These are phyloP conservation scores for Macadamia tetraphylla DNA, from an alignment of 164 flowering plant species.

Conservation along the genomic window DNA sequence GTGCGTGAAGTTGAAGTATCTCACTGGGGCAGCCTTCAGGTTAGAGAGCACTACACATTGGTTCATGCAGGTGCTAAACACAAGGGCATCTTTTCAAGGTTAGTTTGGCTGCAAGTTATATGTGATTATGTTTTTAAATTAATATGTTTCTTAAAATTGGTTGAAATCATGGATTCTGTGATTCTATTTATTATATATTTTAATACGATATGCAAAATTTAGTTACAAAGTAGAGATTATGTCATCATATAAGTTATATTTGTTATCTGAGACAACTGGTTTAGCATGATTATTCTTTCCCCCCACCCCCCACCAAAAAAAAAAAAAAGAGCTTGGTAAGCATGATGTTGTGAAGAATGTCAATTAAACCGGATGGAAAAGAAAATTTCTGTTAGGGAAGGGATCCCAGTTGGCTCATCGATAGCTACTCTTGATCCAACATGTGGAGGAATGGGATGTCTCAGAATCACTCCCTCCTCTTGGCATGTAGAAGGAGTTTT, in stretches of 20 bases:
- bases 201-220: not conserved
- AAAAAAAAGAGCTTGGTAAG: too few relatives aligned
- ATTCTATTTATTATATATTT: not conserved
- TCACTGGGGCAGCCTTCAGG: conserved; percentile 93
- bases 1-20: conserved; percentile 89
- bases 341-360: too few relatives aligned
- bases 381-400: too few relatives aligned
- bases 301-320: too few relatives aligned
- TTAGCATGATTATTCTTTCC: not conserved
- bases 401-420: too few relatives aligned
- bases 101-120: conserved; percentile 7
- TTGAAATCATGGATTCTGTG: not conserved
- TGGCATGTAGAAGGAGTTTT: too few relatives aligned
- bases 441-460: too few relatives aligned
- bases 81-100: conserved; percentile 94
- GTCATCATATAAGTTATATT: not conserved
- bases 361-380: too few relatives aligned
- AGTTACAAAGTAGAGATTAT: not conserved
- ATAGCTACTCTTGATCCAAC: too few relatives aligned
- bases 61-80: conserved; percentile 90
- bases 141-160: not conserved
- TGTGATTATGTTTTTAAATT: not conserved
- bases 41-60: conserved; percentile 78
- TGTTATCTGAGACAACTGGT: not conserved
- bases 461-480: too few relatives aligned